Evolutionary conservation across 1,284 basidiomycete genomes (phyloP), one percentile per base, ranked within the genome.

Genomic region (Rhodotorula mucilaginosa): DNA sequence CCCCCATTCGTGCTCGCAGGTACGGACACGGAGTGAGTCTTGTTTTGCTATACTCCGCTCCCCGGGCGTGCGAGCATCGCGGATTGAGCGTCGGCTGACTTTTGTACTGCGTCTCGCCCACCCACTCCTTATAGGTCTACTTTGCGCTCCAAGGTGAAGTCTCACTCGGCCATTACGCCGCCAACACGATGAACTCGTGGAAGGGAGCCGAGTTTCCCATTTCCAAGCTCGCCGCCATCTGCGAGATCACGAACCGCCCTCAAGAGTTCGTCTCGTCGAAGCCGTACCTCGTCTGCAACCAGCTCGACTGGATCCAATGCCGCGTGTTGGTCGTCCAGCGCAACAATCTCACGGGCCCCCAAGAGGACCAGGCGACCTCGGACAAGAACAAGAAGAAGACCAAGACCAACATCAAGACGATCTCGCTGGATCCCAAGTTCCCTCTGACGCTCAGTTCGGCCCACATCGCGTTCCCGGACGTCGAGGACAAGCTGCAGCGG

Each of bases 161-260:
- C 7, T 69, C 68, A 46, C 65, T 72, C 29, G 71, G 71, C 0
- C 31, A 39, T 13, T 77, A 77, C 57, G 63, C 74, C 1, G 46
- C 58, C n/a, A 16, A 44, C 10, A 26, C 72, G 2, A 29, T 18
- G 21, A 49, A 49, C 8, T n/a, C 46, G 3, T 77, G 76, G 76
- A 76, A 76, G 73, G 70, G 73, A 49, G 58, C 69, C 48, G 75
- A 76, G 16, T 75, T 70, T 46, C 26, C 66, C 0, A 61, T 75
- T 39, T 65, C 56, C 19, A 71, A 72, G 62, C 39, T 77, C 12
- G 74, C 74, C 5, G 74, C 74, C 18, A n/a, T 77, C 23, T 71
- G 69, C 65, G 76, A 77, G 62, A 68, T 77, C 29, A 70, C 73
- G 59, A 77, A 77, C 59, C 34, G 61, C 34, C 76, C 76, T 18